These are phyloP conservation scores for Botryotinia globosa DNA, from an alignment of 2,329 filamentous ascomycete genomes.

Conservation along the genomic window DNA sequence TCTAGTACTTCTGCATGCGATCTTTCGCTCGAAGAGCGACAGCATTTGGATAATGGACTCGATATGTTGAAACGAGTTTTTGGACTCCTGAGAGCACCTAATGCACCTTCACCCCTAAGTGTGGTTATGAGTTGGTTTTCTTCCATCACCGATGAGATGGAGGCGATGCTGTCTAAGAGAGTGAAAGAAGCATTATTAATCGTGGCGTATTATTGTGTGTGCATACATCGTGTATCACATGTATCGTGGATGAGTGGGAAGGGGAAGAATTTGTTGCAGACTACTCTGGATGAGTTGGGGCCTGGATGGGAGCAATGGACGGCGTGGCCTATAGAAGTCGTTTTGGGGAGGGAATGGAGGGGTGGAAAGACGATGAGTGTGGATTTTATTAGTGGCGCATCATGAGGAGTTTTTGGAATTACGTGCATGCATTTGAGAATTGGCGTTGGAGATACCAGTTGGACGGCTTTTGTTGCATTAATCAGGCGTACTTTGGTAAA, in stretches of 20 bases:
- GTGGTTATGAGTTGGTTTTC: conserved; percentile 42
- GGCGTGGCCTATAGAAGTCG: conserved; percentile 30
- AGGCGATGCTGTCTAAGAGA: conserved; percentile 38
- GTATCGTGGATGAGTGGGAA: conserved; percentile 47
- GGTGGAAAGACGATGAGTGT: conserved; percentile 16
- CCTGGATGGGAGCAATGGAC: conserved; percentile 31
- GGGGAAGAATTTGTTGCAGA: conserved; percentile 41
- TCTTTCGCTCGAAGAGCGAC: conserved; percentile 9
- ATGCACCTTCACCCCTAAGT: conserved; percentile 25
- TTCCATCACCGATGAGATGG: conserved; percentile 36
- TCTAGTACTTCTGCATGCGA: conserved; percentile 10
- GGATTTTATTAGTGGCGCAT: conserved; percentile 15
- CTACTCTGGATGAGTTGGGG: conserved; percentile 35
- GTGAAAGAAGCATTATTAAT: conserved; percentile 41
- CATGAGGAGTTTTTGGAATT: conserved; percentile 5
- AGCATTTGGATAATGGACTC: conserved; percentile 22
- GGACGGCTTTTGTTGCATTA: conserved; percentile 1
- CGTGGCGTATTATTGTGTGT: conserved; percentile 41
- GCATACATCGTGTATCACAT: conserved; percentile 40
- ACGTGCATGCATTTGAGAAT: conserved; percentile 7
- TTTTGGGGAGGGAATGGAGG: conserved; percentile 20
- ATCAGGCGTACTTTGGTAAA: neutral
- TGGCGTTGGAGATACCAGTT: conserved; percentile 13
- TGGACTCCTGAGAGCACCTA: conserved; percentile 30
- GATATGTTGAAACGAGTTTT: conserved; percentile 25